Percentiles rank a stretch among this genome's conserved stretches.
These are phyloP conservation scores for Pythium vanterpoolii DNA, from an alignment of 352 stramenopile genomes.

Conservation along the genomic window DNA sequence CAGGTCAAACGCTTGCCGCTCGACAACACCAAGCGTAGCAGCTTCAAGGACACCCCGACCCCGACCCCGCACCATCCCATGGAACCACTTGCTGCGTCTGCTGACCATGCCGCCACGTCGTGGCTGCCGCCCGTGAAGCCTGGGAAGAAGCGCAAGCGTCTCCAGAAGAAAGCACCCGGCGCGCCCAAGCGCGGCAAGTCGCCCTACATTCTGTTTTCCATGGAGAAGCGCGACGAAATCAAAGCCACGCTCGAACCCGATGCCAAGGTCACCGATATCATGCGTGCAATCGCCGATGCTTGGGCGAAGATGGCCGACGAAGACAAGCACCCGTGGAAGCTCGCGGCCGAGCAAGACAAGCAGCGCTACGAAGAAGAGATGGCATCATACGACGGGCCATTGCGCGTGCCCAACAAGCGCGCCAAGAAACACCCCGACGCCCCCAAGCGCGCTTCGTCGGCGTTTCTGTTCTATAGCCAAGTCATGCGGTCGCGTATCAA, in stretches of 20 bases:
- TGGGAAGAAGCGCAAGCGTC: constrained; percentile 86
- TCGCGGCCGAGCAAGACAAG: constrained; percentile 92
- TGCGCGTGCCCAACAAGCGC: constrained; percentile 91
- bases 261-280: constrained; percentile 90
- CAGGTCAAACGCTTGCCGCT: constrained; percentile 34
- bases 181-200: constrained; percentile 89
- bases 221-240: constrained; percentile 90
- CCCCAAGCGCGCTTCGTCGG: constrained; percentile 92
- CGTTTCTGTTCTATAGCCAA: constrained; percentile 94
- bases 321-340: constrained; percentile 92
- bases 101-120: constrained; percentile 54
- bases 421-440: constrained; percentile 94
- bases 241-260: constrained; percentile 82
- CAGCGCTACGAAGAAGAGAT: constrained; percentile 94
- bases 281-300: constrained; percentile 88
- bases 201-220: constrained; percentile 92
- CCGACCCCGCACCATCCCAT: constrained; percentile 27
- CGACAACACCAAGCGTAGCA: too few relatives aligned
- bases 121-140: constrained; percentile 71
- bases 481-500: constrained; percentile 90
- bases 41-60: constrained; percentile 16
- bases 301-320: constrained; percentile 89
- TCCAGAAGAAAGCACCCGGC: constrained; percentile 88
- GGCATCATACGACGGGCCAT: constrained; percentile 87
- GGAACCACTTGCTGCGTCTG: constrained; percentile 61